Conservation (phyloP, 2,329 filamentous ascomycete genomes). For the Epichloe sibirici region DNA sequence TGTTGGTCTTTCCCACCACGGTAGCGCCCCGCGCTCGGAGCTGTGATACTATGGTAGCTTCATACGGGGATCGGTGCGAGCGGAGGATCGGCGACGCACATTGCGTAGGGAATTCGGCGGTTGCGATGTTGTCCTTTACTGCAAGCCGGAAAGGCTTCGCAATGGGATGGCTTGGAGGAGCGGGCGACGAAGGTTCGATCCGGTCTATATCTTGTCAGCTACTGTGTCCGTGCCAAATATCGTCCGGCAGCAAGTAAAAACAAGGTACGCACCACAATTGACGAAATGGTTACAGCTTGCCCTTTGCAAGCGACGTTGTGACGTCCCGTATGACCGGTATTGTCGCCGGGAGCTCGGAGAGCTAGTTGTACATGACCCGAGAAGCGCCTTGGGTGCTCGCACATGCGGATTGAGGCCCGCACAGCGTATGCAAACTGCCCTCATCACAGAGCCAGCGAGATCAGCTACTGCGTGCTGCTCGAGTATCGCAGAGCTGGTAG, state of each 20-base stretch:
- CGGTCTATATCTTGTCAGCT: slow-evolving; percentile 1
- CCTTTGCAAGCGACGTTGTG: slow-evolving; percentile 16
- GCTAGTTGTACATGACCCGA: slow-evolving; percentile 1
- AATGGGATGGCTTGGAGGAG: slow-evolving; percentile 11
- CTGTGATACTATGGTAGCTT: slow-evolving; percentile 66
- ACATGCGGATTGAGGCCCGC: slow-evolving; percentile 4
- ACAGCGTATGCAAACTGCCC: slow-evolving; percentile 18
- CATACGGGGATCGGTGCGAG: slow-evolving; percentile 62
- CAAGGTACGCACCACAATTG: slow-evolving; percentile 14
- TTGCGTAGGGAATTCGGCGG: slow-evolving; percentile 56
- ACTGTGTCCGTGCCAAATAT: not conserved
- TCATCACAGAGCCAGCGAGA: slow-evolving; percentile 12
- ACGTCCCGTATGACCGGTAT: slow-evolving; percentile 2
- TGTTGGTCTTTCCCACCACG: slow-evolving; percentile 71
- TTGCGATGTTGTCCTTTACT: slow-evolving; percentile 70
- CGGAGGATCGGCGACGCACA: slow-evolving; percentile 67
- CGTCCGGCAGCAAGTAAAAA: too few species aligned
- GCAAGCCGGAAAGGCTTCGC: slow-evolving; percentile 35
- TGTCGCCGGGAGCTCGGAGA: not conserved
- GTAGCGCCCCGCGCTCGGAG: slow-evolving; percentile 50
- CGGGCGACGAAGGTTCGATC: slow-evolving; percentile 1
- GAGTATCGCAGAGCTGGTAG: not conserved
- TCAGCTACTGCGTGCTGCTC: not conserved
- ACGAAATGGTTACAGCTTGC: slow-evolving; percentile 26
- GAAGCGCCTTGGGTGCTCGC: not conserved